phyloP scores from a whole-genome alignment of 495 filamentous ascomycete species.

The Echria macrotheca region DNA sequence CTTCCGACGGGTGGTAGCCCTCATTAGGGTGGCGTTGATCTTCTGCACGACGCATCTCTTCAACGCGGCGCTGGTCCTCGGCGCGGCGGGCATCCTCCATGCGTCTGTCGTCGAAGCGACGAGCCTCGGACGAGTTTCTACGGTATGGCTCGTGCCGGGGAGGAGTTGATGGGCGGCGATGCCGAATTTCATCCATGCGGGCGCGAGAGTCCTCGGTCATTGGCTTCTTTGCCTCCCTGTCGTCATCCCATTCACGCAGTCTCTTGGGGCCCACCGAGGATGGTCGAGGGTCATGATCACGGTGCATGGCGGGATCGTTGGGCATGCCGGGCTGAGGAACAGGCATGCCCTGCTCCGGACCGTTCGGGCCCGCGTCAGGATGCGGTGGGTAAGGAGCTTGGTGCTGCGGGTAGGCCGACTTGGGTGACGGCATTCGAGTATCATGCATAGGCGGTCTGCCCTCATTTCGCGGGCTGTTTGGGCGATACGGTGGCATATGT shows the following conservation, averaged over 20 bases:
- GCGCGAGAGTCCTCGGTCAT: constrained; percentile 82
- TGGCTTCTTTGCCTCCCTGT: constrained; percentile 71
- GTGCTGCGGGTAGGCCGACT: constrained; percentile 72
- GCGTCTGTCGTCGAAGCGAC: constrained; percentile 51
- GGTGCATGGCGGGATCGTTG: constrained; percentile 57
- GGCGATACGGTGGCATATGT: constrained; percentile 74
- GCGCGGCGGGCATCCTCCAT: constrained; percentile 36
- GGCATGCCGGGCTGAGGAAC: constrained; percentile 68
- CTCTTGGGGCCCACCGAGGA: constrained; percentile 77
- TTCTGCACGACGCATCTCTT: constrained; percentile 41
- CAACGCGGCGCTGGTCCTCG: constrained; percentile 48
- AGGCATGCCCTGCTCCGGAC: constrained; percentile 70
- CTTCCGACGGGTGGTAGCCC: constrained; percentile 82
- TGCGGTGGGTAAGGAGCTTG: constrained; percentile 70
- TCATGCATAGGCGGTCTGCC: constrained; percentile 72
- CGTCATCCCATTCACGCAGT: constrained; percentile 85
- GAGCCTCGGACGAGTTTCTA: constrained; percentile 73
- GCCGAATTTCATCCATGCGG: constrained; percentile 75
- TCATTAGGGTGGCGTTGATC: constrained; percentile 68
- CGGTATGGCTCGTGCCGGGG: constrained; percentile 59
- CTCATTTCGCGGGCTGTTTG: constrained; percentile 73
- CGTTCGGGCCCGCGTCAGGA: constrained; percentile 53
- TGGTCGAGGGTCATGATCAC: constrained; percentile 73
- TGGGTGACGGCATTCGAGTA: constrained; percentile 76
- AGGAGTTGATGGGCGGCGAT: constrained; percentile 66